Base-by-base conservation (phyloP, 2,329 filamentous ascomycete species). In the Colletotrichum spaethianum region DNA sequence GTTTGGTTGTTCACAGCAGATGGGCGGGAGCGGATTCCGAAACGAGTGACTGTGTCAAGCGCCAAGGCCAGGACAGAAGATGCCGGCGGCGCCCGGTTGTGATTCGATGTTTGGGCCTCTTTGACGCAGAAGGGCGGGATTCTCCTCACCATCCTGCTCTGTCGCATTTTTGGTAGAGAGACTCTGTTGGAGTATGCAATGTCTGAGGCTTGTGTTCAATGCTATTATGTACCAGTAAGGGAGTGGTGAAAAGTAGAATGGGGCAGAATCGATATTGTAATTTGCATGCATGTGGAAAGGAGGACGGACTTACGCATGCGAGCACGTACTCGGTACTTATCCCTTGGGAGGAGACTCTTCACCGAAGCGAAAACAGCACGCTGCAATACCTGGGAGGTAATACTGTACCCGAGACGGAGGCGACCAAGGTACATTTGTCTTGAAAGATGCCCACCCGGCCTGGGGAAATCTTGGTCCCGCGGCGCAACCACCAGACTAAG, bases 31-130 rank as follows among this genome's bases (percentile, higher is more conserved):
- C 28, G 14, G n/a, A 64, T 56, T 72, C 38, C 70, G 66, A 72
- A 72, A 72, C 66, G 46, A 33, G 42, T 57, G 38, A 48, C 60
- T 72, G 70, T 72, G 57, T 70, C 70, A 72, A 64, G 65, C 70
- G 70, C 70, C 60, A 63, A 64, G 65, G 70, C 63, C 64, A 33
- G 23, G 46, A 42, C 36, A 65, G 31, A 50, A 46, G 20, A 64
- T 36, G 60, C 52, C 20, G 48, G 33, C 28, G 28, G 38, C 44
- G 60, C 53, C 33, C 14, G 33, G 46, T 50, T 28, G 28, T 36
- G 50, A 61, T 56, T 62, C 48, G 40, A 59, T 38, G 69, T 63
- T 67, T 69, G 56, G 63, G 31, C 64, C 64, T 38, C 33, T n/a
- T 23, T 38, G 20, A 16, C 14, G 52, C 18, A 38, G 42, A 14